Base-by-base conservation (phyloP, 2,329 filamentous ascomycete species). In the Cylindrodendrum hubeiense region DNA sequence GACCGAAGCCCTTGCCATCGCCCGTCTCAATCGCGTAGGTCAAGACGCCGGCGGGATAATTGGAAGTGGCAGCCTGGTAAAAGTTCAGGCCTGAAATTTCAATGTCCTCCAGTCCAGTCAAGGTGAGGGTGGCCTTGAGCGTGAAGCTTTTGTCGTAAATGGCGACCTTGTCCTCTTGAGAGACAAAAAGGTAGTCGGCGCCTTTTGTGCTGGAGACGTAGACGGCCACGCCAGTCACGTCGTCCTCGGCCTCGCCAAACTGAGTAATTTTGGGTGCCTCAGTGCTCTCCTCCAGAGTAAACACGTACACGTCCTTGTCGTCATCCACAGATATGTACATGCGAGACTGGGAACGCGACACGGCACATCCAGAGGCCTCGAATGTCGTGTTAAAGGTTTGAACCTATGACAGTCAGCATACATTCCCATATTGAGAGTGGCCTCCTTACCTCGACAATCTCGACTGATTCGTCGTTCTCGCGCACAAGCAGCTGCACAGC, bases 351-450 rank as follows among this genome's bases (percentile, higher is more conserved):
- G 75, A 75, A 1, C 74, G 64, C 1, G 81, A 82, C 9, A 79
- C 77, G 5, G 82, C 79, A 55, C 83, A 86, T 0, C 81, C 79
- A 3, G 81, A 80, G 3, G 79, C 76, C 59, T 85, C 83, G 12
- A 82, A 77, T 0, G 77, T 77, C 0, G 80, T 75, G 0, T 76
- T 66, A 60, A 85, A 84, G 3, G 78, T 80, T 79, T 85, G 83
- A 12, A 84, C 72, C 78, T 79, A 5, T 0, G 4, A n/a, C 17
- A 19, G 34, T 74, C 4, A 74, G 67, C 21, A 30, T n/a, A 54
- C 24, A 9, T 6, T 17, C 0, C 8, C 4, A 5, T 1, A 5
- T n/a, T 8, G 26, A 37, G 28, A 3, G 2, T 8, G 22, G 24
- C 21, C 1, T 6, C 12, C 61, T 13, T 37, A 78, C 78, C 79